These are phyloP conservation scores for Cerrena zonata DNA, from an alignment of 1,284 basidiomycete species.

Conservation along the genomic window DNA sequence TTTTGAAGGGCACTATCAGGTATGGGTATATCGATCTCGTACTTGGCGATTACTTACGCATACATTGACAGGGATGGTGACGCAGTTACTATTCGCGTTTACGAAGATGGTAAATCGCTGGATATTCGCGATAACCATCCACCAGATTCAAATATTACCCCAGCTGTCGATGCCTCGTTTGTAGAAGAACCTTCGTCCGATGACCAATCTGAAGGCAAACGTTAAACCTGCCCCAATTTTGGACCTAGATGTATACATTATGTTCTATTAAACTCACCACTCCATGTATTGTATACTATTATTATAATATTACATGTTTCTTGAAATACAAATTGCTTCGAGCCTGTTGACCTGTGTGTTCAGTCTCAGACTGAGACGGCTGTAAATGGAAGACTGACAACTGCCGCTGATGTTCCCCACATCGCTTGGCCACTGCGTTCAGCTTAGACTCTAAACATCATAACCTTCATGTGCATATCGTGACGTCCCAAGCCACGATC, in stretches of 20 bases:
- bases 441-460: neutral
- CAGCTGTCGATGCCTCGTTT: neutral
- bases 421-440: neutral
- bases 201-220: too few relatives aligned
- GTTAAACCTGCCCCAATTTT: too few relatives aligned
- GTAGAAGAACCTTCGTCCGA: neutral
- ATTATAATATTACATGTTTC: too few relatives aligned
- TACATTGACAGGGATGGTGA: slow-evolving; percentile 52
- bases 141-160: slow-evolving; percentile 32
- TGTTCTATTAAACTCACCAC: neutral
- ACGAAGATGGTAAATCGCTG: slow-evolving; percentile 39
- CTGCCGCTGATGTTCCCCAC: slow-evolving; percentile 1
- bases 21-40: slow-evolving; percentile 36
- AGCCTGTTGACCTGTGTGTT: too few relatives aligned
- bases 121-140: slow-evolving; percentile 55
- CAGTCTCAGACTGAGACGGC: too few relatives aligned
- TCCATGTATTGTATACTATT: neutral
- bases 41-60: neutral
- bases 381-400: neutral
- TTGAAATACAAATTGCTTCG: too few relatives aligned
- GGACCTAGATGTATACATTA: too few relatives aligned
- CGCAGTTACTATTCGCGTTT: slow-evolving; percentile 48
- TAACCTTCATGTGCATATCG: neutral
- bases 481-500: neutral
- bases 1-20: slow-evolving; percentile 73